A percentile compares a stretch with the other conserved stretches of the same genome.
phyloP scores from a whole-genome alignment of 164 flowering plant genomes.

The Litsea cubeba region DNA sequence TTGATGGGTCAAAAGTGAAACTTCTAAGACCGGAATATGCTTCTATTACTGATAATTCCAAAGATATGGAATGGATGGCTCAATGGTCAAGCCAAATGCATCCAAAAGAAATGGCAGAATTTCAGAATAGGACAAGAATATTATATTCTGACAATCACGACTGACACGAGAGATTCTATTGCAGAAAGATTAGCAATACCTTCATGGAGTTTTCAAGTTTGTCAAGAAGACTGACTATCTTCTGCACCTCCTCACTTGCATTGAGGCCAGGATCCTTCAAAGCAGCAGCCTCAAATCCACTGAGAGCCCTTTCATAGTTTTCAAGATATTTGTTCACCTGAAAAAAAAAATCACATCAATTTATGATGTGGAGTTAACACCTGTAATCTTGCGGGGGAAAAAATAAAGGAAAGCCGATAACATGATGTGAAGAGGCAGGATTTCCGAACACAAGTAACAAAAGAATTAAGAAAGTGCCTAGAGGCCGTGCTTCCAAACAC shows the following conservation, averaged over 20 bases:
- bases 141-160: not conserved
- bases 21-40: too few species aligned
- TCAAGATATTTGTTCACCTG: conserved; percentile 85
- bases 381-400: not conserved
- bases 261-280: conserved; percentile 78
- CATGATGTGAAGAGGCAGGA: not conserved
- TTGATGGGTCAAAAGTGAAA: too few species aligned
- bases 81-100: not conserved
- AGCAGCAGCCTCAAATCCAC: conserved; percentile 93
- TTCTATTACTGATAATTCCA: too few species aligned
- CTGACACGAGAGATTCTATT: not conserved
- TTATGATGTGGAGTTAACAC: not conserved
- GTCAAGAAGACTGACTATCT: conserved; percentile 69
- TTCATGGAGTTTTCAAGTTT: conserved; percentile 47
- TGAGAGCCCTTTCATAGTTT: conserved; percentile 87
- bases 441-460: not conserved
- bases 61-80: too few species aligned
- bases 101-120: not conserved
- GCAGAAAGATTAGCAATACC: conserved; percentile 28
- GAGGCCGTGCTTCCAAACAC: too few species aligned
- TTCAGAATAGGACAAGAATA: not conserved
- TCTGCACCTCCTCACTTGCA: conserved; percentile 67
- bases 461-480: not conserved
- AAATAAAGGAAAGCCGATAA: not conserved
- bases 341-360: not conserved